Percentiles rank a stretch among this genome's conserved stretches.
Conservation (phyloP, 352 stramenopile species). For the Globisporangium abappressorium region DNA sequence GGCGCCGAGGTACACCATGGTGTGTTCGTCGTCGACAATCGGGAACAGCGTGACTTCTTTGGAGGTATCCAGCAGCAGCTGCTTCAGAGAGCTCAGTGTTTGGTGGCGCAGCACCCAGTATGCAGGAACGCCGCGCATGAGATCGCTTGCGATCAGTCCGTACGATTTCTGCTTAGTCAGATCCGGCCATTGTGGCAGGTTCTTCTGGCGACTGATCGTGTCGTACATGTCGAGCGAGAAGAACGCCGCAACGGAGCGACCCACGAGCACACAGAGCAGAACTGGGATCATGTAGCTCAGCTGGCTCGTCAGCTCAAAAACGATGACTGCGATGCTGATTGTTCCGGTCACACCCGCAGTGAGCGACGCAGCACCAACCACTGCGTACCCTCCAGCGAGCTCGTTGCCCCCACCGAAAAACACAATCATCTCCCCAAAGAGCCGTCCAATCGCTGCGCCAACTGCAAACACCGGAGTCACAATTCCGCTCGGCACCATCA, state of each 20-base stretch:
- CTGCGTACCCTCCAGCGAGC: conserved; percentile 66
- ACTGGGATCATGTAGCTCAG: conserved; percentile 90
- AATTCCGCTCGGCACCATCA: conserved; percentile 88
- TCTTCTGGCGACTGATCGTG: conserved; percentile 75
- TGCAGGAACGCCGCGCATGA: conserved; percentile 56
- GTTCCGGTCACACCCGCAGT: conserved; percentile 78
- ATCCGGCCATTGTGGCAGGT: conserved; percentile 77
- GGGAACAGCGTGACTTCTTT: conserved; percentile 55
- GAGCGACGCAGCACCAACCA: conserved; percentile 80
- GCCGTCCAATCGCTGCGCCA: conserved; percentile 80
- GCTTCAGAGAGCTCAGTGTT: conserved; percentile 45
- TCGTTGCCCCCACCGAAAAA: conserved; percentile 46
- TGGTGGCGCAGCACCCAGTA: conserved; percentile 51
- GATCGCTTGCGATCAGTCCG: conserved; percentile 56
- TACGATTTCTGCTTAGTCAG: conserved; percentile 80
- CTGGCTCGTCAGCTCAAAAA: conserved; percentile 88
- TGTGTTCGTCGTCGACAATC: conserved; percentile 59
- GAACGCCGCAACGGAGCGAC: conserved; percentile 54
- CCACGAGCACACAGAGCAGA: conserved; percentile 74
- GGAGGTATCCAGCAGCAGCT: conserved; percentile 35
- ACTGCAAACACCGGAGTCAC: conserved; percentile 91
- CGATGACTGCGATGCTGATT: conserved; percentile 78
- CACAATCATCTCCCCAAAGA: conserved; percentile 87
- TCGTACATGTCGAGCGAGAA: conserved; percentile 86
- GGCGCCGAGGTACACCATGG: conserved; percentile 65